A percentile compares a stretch with the other conserved stretches of the same genome.
phyloP scores from a whole-genome alignment of 371 early-diverging fungal genomes.

The Batkoa obscura region DNA sequence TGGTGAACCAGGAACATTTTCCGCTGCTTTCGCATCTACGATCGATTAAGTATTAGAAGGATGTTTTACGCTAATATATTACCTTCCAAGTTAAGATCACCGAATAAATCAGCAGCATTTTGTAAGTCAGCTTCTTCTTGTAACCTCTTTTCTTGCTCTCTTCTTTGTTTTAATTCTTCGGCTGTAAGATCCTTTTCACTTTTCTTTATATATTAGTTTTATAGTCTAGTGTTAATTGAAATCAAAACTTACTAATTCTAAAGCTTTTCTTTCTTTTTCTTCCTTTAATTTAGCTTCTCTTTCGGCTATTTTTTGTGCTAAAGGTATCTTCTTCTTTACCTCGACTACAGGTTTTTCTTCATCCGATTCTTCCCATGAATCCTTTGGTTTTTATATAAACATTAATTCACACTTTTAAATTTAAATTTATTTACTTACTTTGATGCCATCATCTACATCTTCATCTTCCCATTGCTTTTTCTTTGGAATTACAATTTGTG shows the following conservation, averaged over 20 bases:
- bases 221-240: too few species aligned
- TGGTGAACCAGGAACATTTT: background rate
- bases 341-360: constrained; percentile 32
- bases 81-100: constrained; percentile 38
- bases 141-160: constrained; percentile 21
- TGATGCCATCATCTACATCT: constrained; percentile 51
- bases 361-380: constrained; percentile 55
- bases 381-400: constrained; percentile 16
- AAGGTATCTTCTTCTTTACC: constrained; percentile 43
- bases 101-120: constrained; percentile 68
- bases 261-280: constrained; percentile 28
- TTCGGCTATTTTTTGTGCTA: constrained; percentile 61
- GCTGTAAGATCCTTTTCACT: constrained; percentile 12
- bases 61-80: constrained; percentile 9
- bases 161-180: constrained; percentile 7
- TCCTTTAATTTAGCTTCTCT: constrained; percentile 37
- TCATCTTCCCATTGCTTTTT: constrained; percentile 69
- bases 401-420: background rate
- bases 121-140: constrained; percentile 65
- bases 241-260: constrained; percentile 11
- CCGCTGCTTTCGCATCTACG: background rate
- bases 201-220: background rate
- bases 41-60: too few species aligned
- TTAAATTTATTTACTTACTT: constrained; percentile 14
- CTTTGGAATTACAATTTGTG: constrained; percentile 15